A percentile compares a stretch with the other conserved stretches of the same genome.
These are phyloP conservation scores for Crithidia expoeki DNA, from an alignment of 208 protist species.

Conservation along the genomic window DNA sequence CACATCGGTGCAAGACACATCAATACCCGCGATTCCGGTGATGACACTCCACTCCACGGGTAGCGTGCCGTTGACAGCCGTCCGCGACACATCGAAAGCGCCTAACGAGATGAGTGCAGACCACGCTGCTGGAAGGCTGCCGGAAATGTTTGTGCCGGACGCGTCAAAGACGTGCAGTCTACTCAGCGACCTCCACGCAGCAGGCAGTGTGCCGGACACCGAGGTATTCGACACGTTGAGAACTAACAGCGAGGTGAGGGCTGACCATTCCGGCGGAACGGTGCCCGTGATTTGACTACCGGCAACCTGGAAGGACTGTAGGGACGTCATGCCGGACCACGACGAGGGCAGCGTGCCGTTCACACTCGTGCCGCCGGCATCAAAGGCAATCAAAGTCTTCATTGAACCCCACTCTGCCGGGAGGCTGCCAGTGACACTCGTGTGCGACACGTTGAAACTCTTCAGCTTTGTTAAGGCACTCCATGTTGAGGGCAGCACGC, in stretches of 20 bases:
- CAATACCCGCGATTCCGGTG: background rate
- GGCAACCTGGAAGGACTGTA: background rate
- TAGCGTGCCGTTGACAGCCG: background rate
- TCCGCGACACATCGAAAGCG: background rate
- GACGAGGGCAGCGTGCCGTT: no score
- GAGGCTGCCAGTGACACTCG: no score
- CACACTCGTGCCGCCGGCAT: no score
- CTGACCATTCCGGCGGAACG: constrained; percentile 3
- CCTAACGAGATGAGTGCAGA: background rate
- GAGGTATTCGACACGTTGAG: background rate
- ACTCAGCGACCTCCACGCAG: background rate
- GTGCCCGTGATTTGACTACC: background rate
- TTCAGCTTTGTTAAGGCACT: no score
- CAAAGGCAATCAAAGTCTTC: no score
- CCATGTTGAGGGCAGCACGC: no score
- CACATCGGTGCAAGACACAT: background rate
- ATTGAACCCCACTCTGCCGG: no score
- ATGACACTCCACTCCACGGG: background rate
- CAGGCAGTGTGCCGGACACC: constrained; percentile 1
- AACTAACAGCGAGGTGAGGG: background rate
- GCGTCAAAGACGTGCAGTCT: background rate
- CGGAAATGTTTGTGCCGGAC: background rate
- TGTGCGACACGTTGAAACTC: no score
- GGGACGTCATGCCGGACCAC: background rate
- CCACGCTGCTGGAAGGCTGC: background rate